Percentiles rank a stretch among this genome's conserved stretches.
Evolutionary conservation across 352 stramenopile species (phyloP).

Genomic region (Pythium guiyangense): DNA sequence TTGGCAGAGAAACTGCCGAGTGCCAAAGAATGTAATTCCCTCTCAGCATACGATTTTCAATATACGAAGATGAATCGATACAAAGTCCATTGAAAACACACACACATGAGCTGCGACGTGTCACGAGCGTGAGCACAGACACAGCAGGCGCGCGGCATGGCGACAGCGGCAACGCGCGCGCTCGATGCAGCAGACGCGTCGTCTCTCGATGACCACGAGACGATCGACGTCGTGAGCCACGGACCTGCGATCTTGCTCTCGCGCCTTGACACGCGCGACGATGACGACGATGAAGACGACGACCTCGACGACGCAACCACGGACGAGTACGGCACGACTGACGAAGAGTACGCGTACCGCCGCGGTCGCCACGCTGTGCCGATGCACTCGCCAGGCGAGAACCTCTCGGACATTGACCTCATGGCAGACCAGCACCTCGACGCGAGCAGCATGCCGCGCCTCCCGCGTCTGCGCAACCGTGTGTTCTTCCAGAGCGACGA

Average conservation of each 20-base stretch:
- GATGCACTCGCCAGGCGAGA: slow-evolving; percentile 66
- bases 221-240: slow-evolving; percentile 40
- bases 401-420: slow-evolving; percentile 27
- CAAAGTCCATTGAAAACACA: too few species aligned
- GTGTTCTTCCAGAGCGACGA: slow-evolving; percentile 54
- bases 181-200: slow-evolving; percentile 1
- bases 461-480: slow-evolving; percentile 31
- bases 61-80: too few species aligned
- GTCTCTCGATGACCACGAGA: slow-evolving; percentile 21
- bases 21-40: too few species aligned
- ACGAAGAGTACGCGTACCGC: slow-evolving; percentile 45
- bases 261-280: neutral
- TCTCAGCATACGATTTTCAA: too few species aligned
- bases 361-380: slow-evolving; percentile 49
- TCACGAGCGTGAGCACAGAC: neutral
- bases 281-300: slow-evolving; percentile 9
- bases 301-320: slow-evolving; percentile 2
- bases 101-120: too few species aligned
- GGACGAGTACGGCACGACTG: slow-evolving; percentile 9
- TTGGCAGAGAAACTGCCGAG: too few species aligned
- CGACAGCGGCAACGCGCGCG: neutral
- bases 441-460: slow-evolving; percentile 18
- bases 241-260: slow-evolving; percentile 14
- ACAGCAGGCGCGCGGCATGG: neutral
- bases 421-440: slow-evolving; percentile 11